These are phyloP conservation scores for Suillus subalutaceus DNA, from an alignment of 768 basidiomycete species.

Conservation along the genomic window DNA sequence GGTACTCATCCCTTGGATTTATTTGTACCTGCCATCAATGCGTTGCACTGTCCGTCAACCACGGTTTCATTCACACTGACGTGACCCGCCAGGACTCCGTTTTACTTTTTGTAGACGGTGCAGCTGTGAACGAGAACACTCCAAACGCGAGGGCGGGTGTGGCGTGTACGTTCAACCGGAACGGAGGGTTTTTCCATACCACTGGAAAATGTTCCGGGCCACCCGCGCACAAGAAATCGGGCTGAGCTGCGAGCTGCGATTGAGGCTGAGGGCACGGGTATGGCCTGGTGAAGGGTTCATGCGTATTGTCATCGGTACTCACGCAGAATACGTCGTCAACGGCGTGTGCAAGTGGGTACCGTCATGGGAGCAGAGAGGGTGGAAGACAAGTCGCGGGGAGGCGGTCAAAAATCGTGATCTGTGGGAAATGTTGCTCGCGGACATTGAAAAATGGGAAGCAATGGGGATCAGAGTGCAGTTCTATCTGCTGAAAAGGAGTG, in stretches of 20 bases:
- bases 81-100: constrained; percentile 14
- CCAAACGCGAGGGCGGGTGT: constrained; percentile 12
- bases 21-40: constrained; percentile 13
- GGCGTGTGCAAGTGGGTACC: constrained; percentile 27
- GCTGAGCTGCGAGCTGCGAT: constrained; percentile 39
- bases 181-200: neutral
- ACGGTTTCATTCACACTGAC: constrained; percentile 13
- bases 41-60: constrained; percentile 7
- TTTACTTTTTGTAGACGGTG: constrained; percentile 16
- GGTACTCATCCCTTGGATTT: constrained; percentile 13
- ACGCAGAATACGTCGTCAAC: constrained; percentile 34
- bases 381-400: constrained; percentile 14
- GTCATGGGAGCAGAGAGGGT: constrained; percentile 25
- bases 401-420: constrained; percentile 17
- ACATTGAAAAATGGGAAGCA: constrained; percentile 11
- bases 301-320: constrained; percentile 35
- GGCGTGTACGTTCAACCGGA: constrained; percentile 7
- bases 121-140: constrained; percentile 14
- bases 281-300: constrained; percentile 35
- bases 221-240: constrained; percentile 34
- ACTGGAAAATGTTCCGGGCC: constrained; percentile 10
- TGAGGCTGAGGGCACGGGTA: constrained; percentile 21
- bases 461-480: constrained; percentile 12
- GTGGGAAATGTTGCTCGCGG: constrained; percentile 15
- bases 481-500: constrained; percentile 10